Evolutionary conservation across 768 basidiomycete genomes (phyloP).

Genomic region (Mycena sanguinolenta): DNA sequence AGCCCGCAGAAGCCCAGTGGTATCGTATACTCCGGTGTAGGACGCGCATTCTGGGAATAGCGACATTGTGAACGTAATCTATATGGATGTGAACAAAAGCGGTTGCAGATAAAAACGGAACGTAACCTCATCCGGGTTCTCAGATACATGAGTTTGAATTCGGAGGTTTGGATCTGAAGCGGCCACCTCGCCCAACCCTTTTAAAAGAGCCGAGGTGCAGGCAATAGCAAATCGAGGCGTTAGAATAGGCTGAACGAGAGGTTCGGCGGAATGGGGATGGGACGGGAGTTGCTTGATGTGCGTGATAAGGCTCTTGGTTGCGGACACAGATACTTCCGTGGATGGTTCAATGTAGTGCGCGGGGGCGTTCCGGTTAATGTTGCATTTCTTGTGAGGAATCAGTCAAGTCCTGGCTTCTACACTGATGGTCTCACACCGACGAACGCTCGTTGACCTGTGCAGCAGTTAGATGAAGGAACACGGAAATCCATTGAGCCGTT

Average conservation of each 20-base stretch:
- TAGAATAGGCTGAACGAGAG: constrained; percentile 89
- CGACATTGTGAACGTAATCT: constrained; percentile 73
- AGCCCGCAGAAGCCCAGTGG: constrained; percentile 76
- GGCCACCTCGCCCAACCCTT: constrained; percentile 72
- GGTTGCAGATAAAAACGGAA: constrained; percentile 32
- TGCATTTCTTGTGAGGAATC: constrained; percentile 76
- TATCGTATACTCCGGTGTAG: constrained; percentile 89
- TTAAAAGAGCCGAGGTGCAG: constrained; percentile 80
- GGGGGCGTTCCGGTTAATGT: constrained; percentile 86
- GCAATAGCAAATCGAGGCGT: constrained; percentile 98
- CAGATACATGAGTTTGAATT: constrained; percentile 95
- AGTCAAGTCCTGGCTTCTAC: constrained; percentile 1
- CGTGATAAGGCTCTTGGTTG: constrained; percentile 74
- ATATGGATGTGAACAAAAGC: background rate
- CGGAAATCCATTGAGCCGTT: constrained; percentile 32
- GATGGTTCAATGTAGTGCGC: constrained; percentile 79
- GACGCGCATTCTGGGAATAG: constrained; percentile 75
- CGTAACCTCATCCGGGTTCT: constrained; percentile 81
- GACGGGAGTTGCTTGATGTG: constrained; percentile 73
- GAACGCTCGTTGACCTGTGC: constrained; percentile 83
- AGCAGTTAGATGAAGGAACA: background rate
- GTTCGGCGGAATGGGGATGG: constrained; percentile 48
- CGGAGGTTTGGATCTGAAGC: constrained; percentile 69
- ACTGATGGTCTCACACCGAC: constrained; percentile 73
- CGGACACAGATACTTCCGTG: constrained; percentile 66